phyloP scores from a whole-genome alignment of 805 yeast genomes.

The Metschnikowia amazonensis region DNA sequence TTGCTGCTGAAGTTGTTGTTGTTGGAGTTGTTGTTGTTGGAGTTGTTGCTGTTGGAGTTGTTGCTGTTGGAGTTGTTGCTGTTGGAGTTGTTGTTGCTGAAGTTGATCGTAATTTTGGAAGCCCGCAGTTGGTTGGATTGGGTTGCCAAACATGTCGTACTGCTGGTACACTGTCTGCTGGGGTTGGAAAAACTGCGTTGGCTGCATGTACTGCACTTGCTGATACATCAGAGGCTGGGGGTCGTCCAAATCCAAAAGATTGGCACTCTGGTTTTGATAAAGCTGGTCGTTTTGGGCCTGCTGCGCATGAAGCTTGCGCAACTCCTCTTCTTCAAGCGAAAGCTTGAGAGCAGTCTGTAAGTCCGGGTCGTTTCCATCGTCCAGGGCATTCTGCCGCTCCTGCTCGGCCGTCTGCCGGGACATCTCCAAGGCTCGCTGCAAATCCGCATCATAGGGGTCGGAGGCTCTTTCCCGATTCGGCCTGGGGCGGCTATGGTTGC shows the following conservation, averaged over 20 bases:
- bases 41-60: constrained; percentile 5
- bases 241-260: constrained; percentile 53
- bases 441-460: constrained; percentile 65
- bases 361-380: constrained; percentile 57
- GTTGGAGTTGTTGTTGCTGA: constrained; percentile 21
- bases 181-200: constrained; percentile 14
- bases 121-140: constrained; percentile 53
- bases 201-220: constrained; percentile 12
- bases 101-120: constrained; percentile 38
- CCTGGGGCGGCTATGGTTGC: neutral
- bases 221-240: constrained; percentile 22
- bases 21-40: constrained; percentile 22
- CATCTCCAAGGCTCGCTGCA: constrained; percentile 76
- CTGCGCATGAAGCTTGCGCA: constrained; percentile 43
- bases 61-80: constrained; percentile 22
- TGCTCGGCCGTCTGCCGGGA: constrained; percentile 80
- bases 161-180: constrained; percentile 23
- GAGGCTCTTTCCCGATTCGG: constrained; percentile 4
- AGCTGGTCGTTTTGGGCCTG: constrained; percentile 19
- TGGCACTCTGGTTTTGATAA: constrained; percentile 26
- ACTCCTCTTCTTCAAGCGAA: constrained; percentile 73
- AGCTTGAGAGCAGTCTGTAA: constrained; percentile 66
- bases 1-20: constrained; percentile 16
- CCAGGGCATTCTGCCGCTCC: constrained; percentile 53
- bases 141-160: constrained; percentile 67